phyloP scores from a whole-genome alignment of 148 eudicot species.

The Cornus suecica region DNA sequence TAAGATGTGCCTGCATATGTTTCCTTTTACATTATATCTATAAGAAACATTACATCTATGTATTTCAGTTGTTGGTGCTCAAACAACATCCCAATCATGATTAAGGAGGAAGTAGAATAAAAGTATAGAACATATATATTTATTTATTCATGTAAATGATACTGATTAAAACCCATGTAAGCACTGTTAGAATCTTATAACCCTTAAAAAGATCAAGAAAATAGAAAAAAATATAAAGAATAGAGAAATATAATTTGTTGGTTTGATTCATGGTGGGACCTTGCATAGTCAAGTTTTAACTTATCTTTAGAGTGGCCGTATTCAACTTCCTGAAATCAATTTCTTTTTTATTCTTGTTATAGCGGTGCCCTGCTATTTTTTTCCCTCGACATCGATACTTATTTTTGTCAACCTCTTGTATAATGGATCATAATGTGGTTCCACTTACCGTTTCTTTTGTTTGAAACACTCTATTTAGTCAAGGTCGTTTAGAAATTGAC shows the following conservation, averaged over 20 bases:
- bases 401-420: neutral
- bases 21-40: neutral
- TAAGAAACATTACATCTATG: too few species aligned
- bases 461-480: neutral
- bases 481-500: neutral
- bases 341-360: too few species aligned
- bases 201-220: neutral
- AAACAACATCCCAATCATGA: neutral
- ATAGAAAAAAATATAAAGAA: neutral
- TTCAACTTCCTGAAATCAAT: too few species aligned
- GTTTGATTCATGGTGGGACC: too few species aligned
- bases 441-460: neutral
- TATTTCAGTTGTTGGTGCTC: neutral
- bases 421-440: neutral
- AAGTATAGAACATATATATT: too few species aligned
- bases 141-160: too few species aligned
- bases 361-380: neutral
- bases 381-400: neutral
- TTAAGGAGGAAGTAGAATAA: neutral
- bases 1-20: neutral
- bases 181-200: neutral
- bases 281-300: too few species aligned
- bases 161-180: neutral
- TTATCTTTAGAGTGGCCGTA: too few species aligned
- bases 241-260: neutral